Conservation (phyloP, 495 filamentous ascomycete species). For the Trichocladium uniseriatum region DNA sequence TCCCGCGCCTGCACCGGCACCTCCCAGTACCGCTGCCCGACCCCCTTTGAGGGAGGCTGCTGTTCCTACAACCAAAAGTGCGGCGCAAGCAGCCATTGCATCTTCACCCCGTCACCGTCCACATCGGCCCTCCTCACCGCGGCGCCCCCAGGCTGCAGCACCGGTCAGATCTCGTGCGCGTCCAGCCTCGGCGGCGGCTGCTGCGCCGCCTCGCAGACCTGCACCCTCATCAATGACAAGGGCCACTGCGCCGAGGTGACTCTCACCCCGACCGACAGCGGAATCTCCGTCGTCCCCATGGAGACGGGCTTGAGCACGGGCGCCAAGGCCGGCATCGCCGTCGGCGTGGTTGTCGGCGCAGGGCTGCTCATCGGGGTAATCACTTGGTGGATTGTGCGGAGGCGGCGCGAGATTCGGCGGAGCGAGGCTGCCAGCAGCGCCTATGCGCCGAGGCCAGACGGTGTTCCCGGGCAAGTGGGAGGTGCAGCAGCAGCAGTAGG, state of each 20-base stretch:
- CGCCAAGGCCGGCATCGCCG: conserved; percentile 38
- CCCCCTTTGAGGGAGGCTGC: conserved; percentile 34
- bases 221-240: conserved; percentile 51
- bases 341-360: conserved; percentile 33
- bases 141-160: conserved; percentile 48
- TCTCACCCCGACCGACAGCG: conserved; percentile 27
- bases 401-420: conserved; percentile 13
- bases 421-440: conserved; percentile 6
- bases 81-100: conserved; percentile 20
- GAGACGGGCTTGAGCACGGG: conserved; percentile 24
- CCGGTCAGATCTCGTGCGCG: conserved; percentile 61
- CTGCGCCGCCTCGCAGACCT: conserved; percentile 60
- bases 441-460: neutral
- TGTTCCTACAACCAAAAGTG: conserved; percentile 34
- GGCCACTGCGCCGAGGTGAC: conserved; percentile 39
- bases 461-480: neutral
- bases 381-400: conserved; percentile 30
- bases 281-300: conserved; percentile 16
- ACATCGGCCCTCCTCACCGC: conserved; percentile 17
- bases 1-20: conserved; percentile 24
- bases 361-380: conserved; percentile 28
- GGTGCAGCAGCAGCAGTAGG: conserved; percentile 1
- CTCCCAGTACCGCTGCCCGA: conserved; percentile 35
- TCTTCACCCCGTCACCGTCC: conserved; percentile 16
- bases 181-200: conserved; percentile 62